phyloP scores from a whole-genome alignment of 805 yeast species.

The Candida corydali region DNA sequence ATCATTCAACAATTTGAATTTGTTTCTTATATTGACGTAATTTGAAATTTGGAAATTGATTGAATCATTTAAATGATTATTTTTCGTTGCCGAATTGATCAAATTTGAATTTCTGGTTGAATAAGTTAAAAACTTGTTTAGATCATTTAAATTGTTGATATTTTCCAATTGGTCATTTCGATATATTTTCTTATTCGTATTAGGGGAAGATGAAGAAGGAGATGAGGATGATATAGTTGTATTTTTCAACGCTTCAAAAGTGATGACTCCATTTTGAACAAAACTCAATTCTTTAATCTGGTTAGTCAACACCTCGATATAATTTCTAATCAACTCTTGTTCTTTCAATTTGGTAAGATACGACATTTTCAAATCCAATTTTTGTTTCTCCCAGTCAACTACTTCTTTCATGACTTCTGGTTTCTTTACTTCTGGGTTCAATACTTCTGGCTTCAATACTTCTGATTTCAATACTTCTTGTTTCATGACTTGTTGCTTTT shows the following conservation, averaged over 20 bases:
- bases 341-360: conserved; percentile 38
- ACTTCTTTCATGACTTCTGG: conserved; percentile 1
- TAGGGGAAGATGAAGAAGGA: conserved; percentile 6
- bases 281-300: conserved; percentile 41
- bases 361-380: conserved; percentile 23
- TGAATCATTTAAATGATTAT: neutral
- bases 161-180: conserved; percentile 32
- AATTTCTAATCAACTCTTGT: conserved; percentile 38
- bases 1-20: conserved; percentile 12
- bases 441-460: neutral
- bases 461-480: neutral
- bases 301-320: conserved; percentile 38
- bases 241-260: conserved; percentile 35
- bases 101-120: conserved; percentile 33
- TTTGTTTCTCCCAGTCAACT: conserved; percentile 13
- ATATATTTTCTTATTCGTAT: conserved; percentile 1
- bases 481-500: no score
- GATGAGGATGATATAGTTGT: conserved; percentile 4
- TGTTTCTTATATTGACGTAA: conserved; percentile 18
- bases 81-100: conserved; percentile 36
- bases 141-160: conserved; percentile 36
- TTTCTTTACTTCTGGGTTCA: neutral
- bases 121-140: conserved; percentile 36
- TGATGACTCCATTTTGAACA: conserved; percentile 41
- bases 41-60: conserved; percentile 22